Conservation (phyloP, 2,329 filamentous ascomycete genomes). For the Purpureocillium lavendulum region DNA sequence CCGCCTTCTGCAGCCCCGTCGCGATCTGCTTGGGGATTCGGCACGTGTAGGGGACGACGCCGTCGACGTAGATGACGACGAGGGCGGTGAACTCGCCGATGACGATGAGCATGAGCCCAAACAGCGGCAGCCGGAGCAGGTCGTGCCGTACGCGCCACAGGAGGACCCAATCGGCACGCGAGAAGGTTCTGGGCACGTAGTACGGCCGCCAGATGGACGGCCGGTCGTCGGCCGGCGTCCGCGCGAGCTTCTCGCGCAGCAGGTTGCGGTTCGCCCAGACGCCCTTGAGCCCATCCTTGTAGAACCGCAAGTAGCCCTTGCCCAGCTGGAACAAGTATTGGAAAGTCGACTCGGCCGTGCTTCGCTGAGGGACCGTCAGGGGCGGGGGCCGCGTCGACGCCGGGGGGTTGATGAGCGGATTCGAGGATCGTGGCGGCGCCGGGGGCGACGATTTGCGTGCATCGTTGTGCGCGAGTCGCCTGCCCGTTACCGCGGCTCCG, state of each 20-base stretch:
- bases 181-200: conserved; percentile 28
- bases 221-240: conserved; percentile 45
- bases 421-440: conserved; percentile 11
- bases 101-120: conserved; percentile 65
- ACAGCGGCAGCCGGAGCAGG: conserved; percentile 67
- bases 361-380: conserved; percentile 52
- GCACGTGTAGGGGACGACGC: conserved; percentile 71
- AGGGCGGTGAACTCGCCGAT: conserved; percentile 85
- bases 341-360: conserved; percentile 20
- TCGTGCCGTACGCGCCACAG: conserved; percentile 62
- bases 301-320: conserved; percentile 74
- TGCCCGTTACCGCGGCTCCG: conserved; percentile 5
- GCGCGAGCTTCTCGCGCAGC: conserved; percentile 32
- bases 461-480: conserved; percentile 15
- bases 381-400: conserved; percentile 62
- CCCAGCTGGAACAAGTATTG: conserved; percentile 54
- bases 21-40: conserved; percentile 69
- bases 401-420: conserved; percentile 58
- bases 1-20: conserved; percentile 43
- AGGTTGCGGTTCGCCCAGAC: conserved; percentile 59
- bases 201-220: conserved; percentile 28
- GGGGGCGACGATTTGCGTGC: conserved; percentile 9
- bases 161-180: conserved; percentile 64
- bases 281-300: conserved; percentile 74
- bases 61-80: conserved; percentile 61